phyloP scores from a whole-genome alignment of 495 filamentous ascomycete species.

The Daldinia vernicosa region DNA sequence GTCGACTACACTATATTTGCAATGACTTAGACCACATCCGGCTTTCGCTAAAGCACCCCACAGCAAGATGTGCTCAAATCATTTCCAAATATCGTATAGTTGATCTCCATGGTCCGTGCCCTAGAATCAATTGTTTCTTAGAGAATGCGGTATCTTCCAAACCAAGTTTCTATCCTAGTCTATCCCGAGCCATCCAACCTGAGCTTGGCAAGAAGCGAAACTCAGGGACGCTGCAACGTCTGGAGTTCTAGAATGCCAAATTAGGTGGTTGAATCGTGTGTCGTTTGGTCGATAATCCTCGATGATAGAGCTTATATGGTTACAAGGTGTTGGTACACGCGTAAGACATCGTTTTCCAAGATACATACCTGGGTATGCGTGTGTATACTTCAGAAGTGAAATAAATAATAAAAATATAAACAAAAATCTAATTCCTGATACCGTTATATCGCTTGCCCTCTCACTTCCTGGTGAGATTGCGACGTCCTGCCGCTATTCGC shows the following conservation, averaged over 20 bases:
- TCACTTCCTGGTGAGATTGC: constrained; percentile 20
- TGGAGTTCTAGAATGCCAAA: neutral
- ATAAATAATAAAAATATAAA: constrained; percentile 8
- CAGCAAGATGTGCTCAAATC: too few relatives aligned
- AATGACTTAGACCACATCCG: too few relatives aligned
- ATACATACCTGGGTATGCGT: too few relatives aligned
- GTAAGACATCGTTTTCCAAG: constrained; percentile 9
- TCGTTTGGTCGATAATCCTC: neutral
- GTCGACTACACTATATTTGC: too few relatives aligned
- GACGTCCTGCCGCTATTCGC: constrained; percentile 42
- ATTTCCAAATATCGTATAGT: too few relatives aligned
- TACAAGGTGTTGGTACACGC: constrained; percentile 8
- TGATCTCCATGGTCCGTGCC: too few relatives aligned
- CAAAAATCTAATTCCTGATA: neutral
- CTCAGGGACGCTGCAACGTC: neutral
- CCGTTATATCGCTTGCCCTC: constrained; percentile 1
- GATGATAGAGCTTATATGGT: constrained; percentile 14
- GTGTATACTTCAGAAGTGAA: neutral
- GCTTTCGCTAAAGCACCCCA: too few relatives aligned
- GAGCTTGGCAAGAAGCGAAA: neutral
- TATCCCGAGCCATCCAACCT: neutral
- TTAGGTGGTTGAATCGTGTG: neutral
- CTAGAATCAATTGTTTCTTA: too few relatives aligned
- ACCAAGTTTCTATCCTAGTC: neutral
- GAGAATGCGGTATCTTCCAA: too few relatives aligned